Evolutionary conservation across 352 stramenopile genomes (phyloP), one percentile per base, ranked within the genome.

Genomic region (Globisporangium barbulae): DNA sequence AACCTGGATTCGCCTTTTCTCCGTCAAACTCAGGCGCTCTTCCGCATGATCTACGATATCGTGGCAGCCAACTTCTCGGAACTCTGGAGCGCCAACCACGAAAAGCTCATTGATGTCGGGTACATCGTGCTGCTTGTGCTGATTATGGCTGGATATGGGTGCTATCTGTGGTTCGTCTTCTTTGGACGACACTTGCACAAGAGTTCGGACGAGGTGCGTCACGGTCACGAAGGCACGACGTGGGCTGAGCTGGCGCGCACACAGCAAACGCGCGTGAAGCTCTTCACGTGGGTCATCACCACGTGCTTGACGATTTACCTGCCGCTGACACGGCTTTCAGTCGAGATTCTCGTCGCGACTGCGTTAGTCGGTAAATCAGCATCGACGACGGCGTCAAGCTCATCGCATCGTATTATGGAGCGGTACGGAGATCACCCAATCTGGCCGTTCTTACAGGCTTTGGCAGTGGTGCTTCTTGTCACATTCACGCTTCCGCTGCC

Each of bases 241-340:
- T 83, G 71, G 75, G 74, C 76, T 2, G 49, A 61, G 2, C 31
- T 83, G 0, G 71, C 72, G 5, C 53, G 54, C 0, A 82, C 79
- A 35, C 70, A 76, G 45, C 69, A 73, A 33, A 64, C 67, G 44
- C 68, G 64, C 55, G 64, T 77, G 33, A 77, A 78, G 59, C 7
- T 72, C 7, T 72, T 73, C 31, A 85, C 76, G 9, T 70, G 65
- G 37, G 64, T 82, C 5, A 71, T 82, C 31, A 84, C 76, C 5
- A 58, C 67, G 10, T 81, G 71, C 25, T 58, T 85, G 9, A 79
- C 68, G 7, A 58, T 81, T 12, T 87, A 87, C 31, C 50, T 87
- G 19, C 78, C 78, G 22, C 44, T 84, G 22, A 82, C 73, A 0
- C 62, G 71, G 10, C 42, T 83, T 2, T 73, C 65, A 31, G 49